Evolutionary conservation across 129 eudicot species (phyloP).

Genomic region (Lonicera japonica): DNA sequence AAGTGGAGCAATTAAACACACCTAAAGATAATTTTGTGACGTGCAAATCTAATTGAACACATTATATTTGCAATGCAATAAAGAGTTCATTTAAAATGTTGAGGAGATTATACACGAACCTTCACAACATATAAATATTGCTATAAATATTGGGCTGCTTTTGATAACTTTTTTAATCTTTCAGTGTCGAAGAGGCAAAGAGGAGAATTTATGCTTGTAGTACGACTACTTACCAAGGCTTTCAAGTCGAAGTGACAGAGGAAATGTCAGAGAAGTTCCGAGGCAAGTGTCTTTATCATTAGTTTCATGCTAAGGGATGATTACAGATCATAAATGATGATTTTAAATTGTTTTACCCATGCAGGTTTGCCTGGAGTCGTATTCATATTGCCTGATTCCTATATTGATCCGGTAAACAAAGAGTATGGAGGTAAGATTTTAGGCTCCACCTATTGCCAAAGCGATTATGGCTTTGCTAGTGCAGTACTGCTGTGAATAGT

Average conservation of each 20-base stretch:
- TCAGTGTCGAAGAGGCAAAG: conserved; percentile 94
- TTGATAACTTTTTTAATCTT: not conserved
- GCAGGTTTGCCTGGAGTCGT: conserved; percentile 80
- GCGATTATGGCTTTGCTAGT: too few species aligned
- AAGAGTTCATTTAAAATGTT: too few species aligned
- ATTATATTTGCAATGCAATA: too few species aligned
- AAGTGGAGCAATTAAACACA: too few species aligned
- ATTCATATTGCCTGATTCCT: conserved; percentile 90
- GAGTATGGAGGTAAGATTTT: conserved; percentile 72
- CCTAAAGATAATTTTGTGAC: too few species aligned
- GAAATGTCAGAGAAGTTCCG: conserved; percentile 77
- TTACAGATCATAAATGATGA: not conserved
- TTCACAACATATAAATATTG: too few species aligned
- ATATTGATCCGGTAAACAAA: conserved; percentile 90
- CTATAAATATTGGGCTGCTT: not conserved
- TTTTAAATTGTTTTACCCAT: not conserved
- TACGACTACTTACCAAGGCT: conserved; percentile 80
- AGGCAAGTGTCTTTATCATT: conserved; percentile 24
- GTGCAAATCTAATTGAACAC: too few species aligned
- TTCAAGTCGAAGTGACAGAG: conserved; percentile 73
- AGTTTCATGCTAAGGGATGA: not conserved
- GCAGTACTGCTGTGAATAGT: too few species aligned
- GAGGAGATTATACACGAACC: too few species aligned
- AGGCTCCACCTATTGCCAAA: too few species aligned
- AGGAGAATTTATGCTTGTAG: conserved; percentile 91